Evolutionary conservation across 225 moss, liverwort and hornwort species (phyloP), one percentile per base, ranked within the genome.

Genomic region (Physcomitrellopsis africana): DNA sequence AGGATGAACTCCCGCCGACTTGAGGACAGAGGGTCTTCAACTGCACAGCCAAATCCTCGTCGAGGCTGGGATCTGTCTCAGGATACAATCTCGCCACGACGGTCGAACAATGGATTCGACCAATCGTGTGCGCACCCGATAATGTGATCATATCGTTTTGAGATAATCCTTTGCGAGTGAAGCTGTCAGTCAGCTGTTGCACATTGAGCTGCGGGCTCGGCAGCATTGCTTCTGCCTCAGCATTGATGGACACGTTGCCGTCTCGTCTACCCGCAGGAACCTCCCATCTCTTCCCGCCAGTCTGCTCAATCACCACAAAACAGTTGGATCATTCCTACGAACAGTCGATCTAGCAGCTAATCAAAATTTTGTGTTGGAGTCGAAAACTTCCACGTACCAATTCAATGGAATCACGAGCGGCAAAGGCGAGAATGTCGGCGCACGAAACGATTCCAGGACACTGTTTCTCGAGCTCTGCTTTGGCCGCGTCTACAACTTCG

Each of bases 101-200:
- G 1, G 84, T 84, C 47, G 88, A 77, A 78, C 88, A 88, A 47
- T 85, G 85, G 66, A 77, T 73, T 10, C 69, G 54, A 13, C 88
- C 88, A 11, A 88, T 88, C 12, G 85, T 88, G 26, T 88, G 88
- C 29, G 88, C 85, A 9, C 88, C 88, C 19, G 85, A 88, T 60
- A 88, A 82, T 51, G 69, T 83, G 71, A 88, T 69, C 88, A 88
- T 88, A 26, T 88, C 88, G 14, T 11, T 64, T 60, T 85, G 85
- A 3, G 85, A 78, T 6, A 88, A 32, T 7, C 88, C 88, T 15
- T 88, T 88, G 42, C 75, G 80, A 17, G 72, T 77, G 76, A 78
- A 88, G 63, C 75, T 78, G 42, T 73, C 82, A 22, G 88, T 88
- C 44, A 88, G 76, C 72, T 85, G 70, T 10, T 78, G 8, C 61